These are phyloP conservation scores for Jasminum sambac DNA, from an alignment of 257 asterid genomes.

Conservation along the genomic window DNA sequence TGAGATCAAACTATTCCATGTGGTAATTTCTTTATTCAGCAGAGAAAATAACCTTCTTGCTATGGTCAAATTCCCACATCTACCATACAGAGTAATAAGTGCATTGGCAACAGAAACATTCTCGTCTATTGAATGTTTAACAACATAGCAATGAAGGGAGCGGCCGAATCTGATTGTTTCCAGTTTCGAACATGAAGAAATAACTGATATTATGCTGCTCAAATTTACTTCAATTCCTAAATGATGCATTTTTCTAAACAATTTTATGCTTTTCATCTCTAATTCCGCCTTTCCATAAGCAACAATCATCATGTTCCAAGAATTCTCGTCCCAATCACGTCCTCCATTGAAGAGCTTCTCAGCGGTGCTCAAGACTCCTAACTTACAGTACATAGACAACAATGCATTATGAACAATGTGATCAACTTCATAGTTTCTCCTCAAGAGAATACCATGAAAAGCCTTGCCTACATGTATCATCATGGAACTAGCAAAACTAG, in stretches of 20 bases:
- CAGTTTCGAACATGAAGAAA: conserved; percentile 63
- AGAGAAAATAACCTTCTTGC: conserved; percentile 49
- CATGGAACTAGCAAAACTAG: conserved; percentile 44
- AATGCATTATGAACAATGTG: conserved; percentile 42
- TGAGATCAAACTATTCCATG: conserved; percentile 74
- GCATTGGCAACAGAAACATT: conserved; percentile 57
- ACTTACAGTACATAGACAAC: conserved; percentile 71
- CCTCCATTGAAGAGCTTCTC: conserved; percentile 46
- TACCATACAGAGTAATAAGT: conserved; percentile 74
- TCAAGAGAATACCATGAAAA: conserved; percentile 62
- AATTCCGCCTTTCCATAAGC: conserved; percentile 65
- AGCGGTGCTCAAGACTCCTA: conserved; percentile 44
- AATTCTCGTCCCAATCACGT: conserved; percentile 38
- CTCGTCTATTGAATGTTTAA: conserved; percentile 36
- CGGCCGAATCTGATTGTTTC: conserved; percentile 42
- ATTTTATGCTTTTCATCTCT: conserved; percentile 44
- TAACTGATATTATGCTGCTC: conserved; percentile 51
- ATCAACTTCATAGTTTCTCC: conserved; percentile 45
- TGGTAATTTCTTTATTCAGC: conserved; percentile 39
- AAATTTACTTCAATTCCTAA: conserved; percentile 41
- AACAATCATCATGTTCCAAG: conserved; percentile 58
- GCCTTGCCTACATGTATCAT: conserved; percentile 55
- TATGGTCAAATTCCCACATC: conserved; percentile 37
- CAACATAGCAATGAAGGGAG: conserved; percentile 61
- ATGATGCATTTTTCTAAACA: conserved; percentile 65